phyloP scores from a whole-genome alignment of 2,329 filamentous ascomycete genomes.

The Neofusicoccum cordaticola region DNA sequence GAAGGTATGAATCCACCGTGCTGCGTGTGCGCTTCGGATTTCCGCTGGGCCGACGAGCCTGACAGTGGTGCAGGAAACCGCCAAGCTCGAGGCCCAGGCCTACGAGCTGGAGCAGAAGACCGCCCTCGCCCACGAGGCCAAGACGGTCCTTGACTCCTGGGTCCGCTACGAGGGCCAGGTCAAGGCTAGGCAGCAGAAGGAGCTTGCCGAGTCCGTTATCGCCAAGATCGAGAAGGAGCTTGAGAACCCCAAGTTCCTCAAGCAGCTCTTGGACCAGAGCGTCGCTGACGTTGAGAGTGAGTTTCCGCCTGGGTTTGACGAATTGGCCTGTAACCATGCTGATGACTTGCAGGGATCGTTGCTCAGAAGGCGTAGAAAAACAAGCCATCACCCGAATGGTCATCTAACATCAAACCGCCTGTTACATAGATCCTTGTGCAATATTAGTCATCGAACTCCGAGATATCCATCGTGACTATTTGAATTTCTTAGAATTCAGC shows the following conservation, averaged over 20 bases:
- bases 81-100: slow-evolving; percentile 89
- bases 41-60: slow-evolving; percentile 28
- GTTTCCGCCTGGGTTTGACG: slow-evolving; percentile 29
- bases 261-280: slow-evolving; percentile 98
- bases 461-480: slow-evolving; percentile 8
- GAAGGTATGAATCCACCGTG: slow-evolving; percentile 63
- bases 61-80: slow-evolving; percentile 72
- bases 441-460: slow-evolving; percentile 24
- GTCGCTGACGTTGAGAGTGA: slow-evolving; percentile 93
- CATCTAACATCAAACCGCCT: slow-evolving; percentile 25
- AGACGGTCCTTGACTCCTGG: slow-evolving; percentile 95
- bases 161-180: slow-evolving; percentile 98
- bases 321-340: not conserved
- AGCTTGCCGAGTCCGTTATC: slow-evolving; percentile 89
- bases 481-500: not conserved
- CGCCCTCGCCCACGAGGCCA: slow-evolving; percentile 86
- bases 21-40: slow-evolving; percentile 7
- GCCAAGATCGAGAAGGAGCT: slow-evolving; percentile 99
- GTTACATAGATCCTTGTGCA: slow-evolving; percentile 41
- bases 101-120: slow-evolving; percentile 98
- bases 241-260: slow-evolving; percentile 93
- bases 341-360: slow-evolving; percentile 32
- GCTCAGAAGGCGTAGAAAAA: slow-evolving; percentile 36
- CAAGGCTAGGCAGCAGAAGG: slow-evolving; percentile 96
- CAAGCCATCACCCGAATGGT: slow-evolving; percentile 26